A percentile compares a stretch with the other conserved stretches of the same genome.
Conservation (phyloP, 192 early-diverging fungal genomes). For the Coemansia sp. region DNA sequence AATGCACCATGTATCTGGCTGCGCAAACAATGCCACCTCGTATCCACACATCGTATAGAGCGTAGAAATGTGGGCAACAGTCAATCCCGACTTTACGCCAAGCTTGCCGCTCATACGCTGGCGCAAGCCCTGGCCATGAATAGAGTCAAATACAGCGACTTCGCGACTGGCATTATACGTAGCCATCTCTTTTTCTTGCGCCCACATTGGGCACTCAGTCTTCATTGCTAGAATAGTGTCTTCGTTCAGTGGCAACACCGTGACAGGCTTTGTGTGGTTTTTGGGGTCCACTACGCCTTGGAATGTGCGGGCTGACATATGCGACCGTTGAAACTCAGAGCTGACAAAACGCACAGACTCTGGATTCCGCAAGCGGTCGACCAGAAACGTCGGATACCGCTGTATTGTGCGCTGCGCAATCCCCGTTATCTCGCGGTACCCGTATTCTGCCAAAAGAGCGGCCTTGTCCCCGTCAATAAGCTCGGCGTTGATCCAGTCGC, state of each 20-base stretch:
- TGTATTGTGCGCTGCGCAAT: constrained; percentile 20
- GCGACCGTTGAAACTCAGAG: constrained; percentile 40
- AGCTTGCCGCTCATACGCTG: constrained; percentile 1
- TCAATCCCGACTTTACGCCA: neutral
- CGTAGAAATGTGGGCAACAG: constrained; percentile 14
- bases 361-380: neutral
- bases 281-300: constrained; percentile 15
- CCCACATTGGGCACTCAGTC: constrained; percentile 37
- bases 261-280: constrained; percentile 22
- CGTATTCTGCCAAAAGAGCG: constrained; percentile 16
- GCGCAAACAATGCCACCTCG: constrained; percentile 31
- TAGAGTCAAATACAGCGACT: constrained; percentile 23
- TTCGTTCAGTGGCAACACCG: constrained; percentile 23
- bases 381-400: constrained; percentile 22
- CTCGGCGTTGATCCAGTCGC: constrained; percentile 27
- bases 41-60: constrained; percentile 45
- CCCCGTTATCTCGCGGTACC: constrained; percentile 13
- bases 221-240: constrained; percentile 41
- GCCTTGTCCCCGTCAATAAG: constrained; percentile 18
- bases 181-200: neutral
- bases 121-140: constrained; percentile 16
- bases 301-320: constrained; percentile 33
- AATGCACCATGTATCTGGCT: constrained; percentile 35
- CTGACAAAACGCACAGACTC: constrained; percentile 25
- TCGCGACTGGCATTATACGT: neutral